Evolutionary conservation across 306 rosid genomes (phyloP).

Genomic region (Castanea crenata): DNA sequence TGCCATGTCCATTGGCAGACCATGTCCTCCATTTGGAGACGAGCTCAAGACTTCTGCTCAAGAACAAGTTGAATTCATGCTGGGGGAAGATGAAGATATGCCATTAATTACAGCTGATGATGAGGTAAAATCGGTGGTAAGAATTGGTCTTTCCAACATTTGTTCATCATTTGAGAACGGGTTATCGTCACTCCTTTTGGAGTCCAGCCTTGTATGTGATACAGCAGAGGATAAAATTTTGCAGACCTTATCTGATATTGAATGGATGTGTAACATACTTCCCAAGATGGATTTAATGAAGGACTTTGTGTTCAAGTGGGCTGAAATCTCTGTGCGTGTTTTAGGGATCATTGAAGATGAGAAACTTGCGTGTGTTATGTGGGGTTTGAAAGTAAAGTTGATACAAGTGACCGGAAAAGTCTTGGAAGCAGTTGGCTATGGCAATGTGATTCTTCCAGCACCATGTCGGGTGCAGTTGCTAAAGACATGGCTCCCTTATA

Average conservation of each 20-base stretch:
- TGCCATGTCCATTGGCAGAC: conserved; percentile 67
- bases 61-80: conserved; percentile 94
- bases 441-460: conserved; percentile 76
- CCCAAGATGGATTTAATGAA: conserved; percentile 86
- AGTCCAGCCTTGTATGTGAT: conserved; percentile 34
- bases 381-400: conserved; percentile 80
- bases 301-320: conserved; percentile 76
- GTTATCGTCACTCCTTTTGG: conserved; percentile 52
- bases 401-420: conserved; percentile 81
- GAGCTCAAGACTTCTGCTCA: conserved; percentile 86
- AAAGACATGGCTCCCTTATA: conserved; percentile 79
- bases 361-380: conserved; percentile 67
- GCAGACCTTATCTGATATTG: conserved; percentile 70
- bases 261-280: conserved; percentile 84
- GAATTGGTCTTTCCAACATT: conserved; percentile 55
- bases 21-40: conserved; percentile 73
- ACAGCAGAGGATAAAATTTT: conserved; percentile 46
- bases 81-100: conserved; percentile 62
- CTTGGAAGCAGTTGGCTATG: conserved; percentile 92
- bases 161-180: conserved; percentile 55
- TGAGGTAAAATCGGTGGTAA: conserved; percentile 63
- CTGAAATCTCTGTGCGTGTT: conserved; percentile 50
- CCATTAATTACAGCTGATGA: conserved; percentile 54
- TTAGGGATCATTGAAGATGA: conserved; percentile 54
- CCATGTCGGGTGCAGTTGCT: conserved; percentile 58